Base-by-base conservation (phyloP, 768 basidiomycete species). In the Tricholoma sp. region DNA sequence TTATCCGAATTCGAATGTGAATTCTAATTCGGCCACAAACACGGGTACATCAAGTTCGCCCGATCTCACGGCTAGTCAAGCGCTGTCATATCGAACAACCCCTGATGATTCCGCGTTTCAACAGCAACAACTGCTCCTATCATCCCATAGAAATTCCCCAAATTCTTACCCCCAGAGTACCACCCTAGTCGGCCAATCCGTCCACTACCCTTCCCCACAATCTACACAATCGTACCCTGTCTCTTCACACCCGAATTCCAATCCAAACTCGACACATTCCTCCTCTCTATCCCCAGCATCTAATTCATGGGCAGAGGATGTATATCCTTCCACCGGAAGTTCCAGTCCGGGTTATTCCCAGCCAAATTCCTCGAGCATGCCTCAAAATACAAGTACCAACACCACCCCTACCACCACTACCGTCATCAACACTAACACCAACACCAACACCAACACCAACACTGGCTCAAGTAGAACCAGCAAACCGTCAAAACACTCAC, bases 81-180 rank as follows among this genome's bases (percentile, higher is more conserved):
- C 63, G 14, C 47, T 57, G 54, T 70, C 72, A 18, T 67, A 69
- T 47, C 57, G 68, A 18, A 67, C 57, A 41, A 64, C 70, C 24
- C 24, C 24, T 7, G 67, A 72, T 22, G 70, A 71, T 49, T 64
- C 69, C 37, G 56, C 60, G n/a, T 70, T 69, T 55, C 71, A 70
- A 24, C 65, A 67, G 47, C 66, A 62, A 22, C 59, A 50, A 14
- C 57, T 57, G 19, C 22, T 52, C 12, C 64, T 57, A n/a, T 65
- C 61, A 41, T 56, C 57, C 12, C 55, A 57, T 12, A 34, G 35
- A 1, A 57, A 52, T 5, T 27, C 55, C 1, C 53, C 58, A 9
- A 47, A 50, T 2, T 32, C 55, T 7, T 46, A 47, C 24, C 35
- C 59, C n/a, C 63, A 58, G 57, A 32, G 10, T 7, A 32, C 31